A percentile compares a stretch with the other conserved stretches of the same genome.
These are phyloP conservation scores for Hibiscus syriacus DNA, from an alignment of 345 rosid species.

Conservation along the genomic window DNA sequence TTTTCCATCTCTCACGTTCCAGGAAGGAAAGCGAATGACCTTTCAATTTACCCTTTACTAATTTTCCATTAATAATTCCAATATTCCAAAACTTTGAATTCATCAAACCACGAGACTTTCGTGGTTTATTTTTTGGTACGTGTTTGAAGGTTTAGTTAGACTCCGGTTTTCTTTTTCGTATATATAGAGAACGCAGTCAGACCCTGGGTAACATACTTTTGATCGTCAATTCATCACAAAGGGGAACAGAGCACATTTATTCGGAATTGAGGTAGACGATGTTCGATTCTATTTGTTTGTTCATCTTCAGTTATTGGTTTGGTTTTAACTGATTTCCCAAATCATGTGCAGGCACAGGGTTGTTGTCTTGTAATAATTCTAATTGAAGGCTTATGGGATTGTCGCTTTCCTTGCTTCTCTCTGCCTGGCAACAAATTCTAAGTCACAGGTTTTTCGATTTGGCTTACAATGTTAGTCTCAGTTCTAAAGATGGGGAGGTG, in stretches of 20 bases:
- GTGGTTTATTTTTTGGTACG: neutral
- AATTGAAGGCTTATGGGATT: slow-evolving; percentile 22
- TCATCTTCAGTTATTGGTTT: no score
- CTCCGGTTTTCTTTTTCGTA: neutral
- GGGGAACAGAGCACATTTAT: neutral
- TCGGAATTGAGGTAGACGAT: neutral
- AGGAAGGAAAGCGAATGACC: neutral
- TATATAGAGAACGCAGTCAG: neutral
- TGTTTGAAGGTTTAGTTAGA: slow-evolving; percentile 2
- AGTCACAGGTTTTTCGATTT: slow-evolving; percentile 17
- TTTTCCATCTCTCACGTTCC: neutral
- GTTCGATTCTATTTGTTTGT: no score
- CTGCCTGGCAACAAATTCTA: slow-evolving; percentile 34
- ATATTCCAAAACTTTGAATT: slow-evolving; percentile 9
- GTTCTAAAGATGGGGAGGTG: slow-evolving; percentile 13
- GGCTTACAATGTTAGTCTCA: slow-evolving; percentile 14
- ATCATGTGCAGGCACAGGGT: neutral
- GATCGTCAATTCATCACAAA: neutral
- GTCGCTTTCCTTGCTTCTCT: slow-evolving; percentile 28
- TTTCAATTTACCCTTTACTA: neutral
- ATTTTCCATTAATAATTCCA: neutral
- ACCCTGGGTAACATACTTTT: neutral
- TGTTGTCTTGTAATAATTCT: neutral
- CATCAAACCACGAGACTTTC: slow-evolving; percentile 10
- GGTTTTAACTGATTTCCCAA: neutral